Base-by-base conservation (phyloP, 179 eudicot genomes). In the Silene coronaria region DNA sequence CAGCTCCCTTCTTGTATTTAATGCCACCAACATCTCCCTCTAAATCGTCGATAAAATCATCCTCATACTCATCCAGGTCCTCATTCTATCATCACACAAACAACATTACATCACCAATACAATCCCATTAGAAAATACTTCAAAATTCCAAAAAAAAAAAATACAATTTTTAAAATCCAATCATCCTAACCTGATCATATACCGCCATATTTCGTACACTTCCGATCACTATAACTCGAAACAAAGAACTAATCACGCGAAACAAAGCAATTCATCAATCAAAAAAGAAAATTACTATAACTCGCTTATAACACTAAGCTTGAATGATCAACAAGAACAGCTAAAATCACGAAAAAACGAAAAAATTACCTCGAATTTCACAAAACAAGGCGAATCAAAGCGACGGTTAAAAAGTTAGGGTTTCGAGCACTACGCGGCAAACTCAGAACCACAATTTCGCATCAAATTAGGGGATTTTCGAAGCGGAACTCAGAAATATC, bases 1-100 rank as follows among this genome's bases (percentile, higher is more conserved):
- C 79, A 14, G 74, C 83, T 3, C 81, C 85, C 0, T 46, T 85
- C 12, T 27, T 17, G 23, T 69, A 69, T 32, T 16, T 69, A 9
- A 12, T 45, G 3, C 26, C 34, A 45, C 58, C 17, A 42, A 17
- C 75, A 12, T 75, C 88, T 73, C 66, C 85, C 23, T 77, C 81
- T 70, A 81, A 77, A 63, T 84, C 91, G 67, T 63, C 87, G 46
- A 76, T 69, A 23, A 69, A 84, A 5, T 87, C 89, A 73, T 86
- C 88, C 79, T 90, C 92, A 24, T 89, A 90, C 71, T 86, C 89
- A 83, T 86, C 91, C 83, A 87, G 77, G 82, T 87, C 82, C 17
- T 34, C 70, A 71, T 85, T 82, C 72, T 69, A 69, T 22, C 21
- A 69, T 45, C 32, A 12, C 2, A 9, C n/a, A 45, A 69, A 12